Conservation (phyloP, 2,329 filamentous ascomycete genomes). For the Emmonsia crescens region DNA sequence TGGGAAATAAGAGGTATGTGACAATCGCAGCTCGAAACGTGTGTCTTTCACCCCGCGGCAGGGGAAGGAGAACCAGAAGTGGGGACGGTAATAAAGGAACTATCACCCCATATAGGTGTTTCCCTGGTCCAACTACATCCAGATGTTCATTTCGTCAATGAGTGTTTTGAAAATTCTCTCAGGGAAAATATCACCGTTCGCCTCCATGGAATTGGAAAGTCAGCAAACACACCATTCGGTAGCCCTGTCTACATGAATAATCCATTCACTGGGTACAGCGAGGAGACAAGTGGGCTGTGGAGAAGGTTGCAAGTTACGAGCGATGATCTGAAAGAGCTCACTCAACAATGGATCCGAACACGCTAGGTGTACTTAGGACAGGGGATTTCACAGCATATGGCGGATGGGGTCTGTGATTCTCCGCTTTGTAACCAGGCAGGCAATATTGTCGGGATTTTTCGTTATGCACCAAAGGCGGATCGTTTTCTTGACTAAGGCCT, state of each 20-base stretch:
- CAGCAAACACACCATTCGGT: neutral
- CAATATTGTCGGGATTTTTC: conserved; percentile 11
- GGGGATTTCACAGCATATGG: neutral
- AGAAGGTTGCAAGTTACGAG: neutral
- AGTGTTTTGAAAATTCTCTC: conserved; percentile 5
- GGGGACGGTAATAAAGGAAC: neutral
- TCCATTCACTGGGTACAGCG: conserved; percentile 4
- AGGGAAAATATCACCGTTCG: neutral
- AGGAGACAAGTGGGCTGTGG: conserved; percentile 1
- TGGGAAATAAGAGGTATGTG: conserved; percentile 2
- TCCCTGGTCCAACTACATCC: neutral
- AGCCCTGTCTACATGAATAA: conserved; percentile 4
- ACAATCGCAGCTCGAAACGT: neutral
- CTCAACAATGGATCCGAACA: conserved; percentile 6
- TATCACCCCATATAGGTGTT: conserved; percentile 1
- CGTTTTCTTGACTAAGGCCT: too few relatives aligned
- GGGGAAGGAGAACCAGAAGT: neutral
- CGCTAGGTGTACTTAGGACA: conserved; percentile 13
- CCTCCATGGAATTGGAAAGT: neutral
- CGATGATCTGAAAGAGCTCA: conserved; percentile 1
- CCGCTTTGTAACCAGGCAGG: conserved; percentile 9
- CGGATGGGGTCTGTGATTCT: conserved; percentile 10
- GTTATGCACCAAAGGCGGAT: too few relatives aligned
- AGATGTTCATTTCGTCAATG: neutral
- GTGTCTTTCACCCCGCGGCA: conserved; percentile 6